Base-by-base conservation (phyloP, 805 yeast species). In the Candida quercuum region DNA sequence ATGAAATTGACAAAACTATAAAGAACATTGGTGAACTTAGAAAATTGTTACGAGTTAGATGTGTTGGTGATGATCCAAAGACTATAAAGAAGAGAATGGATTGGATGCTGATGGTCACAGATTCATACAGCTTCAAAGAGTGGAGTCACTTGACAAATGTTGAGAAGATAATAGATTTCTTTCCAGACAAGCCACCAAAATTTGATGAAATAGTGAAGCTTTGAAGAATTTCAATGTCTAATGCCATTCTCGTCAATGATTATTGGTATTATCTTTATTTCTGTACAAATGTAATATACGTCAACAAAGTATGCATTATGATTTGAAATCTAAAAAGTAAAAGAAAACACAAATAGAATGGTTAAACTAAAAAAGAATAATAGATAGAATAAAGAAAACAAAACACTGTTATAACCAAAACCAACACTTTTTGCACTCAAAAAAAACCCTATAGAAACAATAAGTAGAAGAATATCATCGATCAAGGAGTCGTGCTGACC, bases 81-180 rank as follows among this genome's bases (percentile, higher is more conserved):
- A 62, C 59, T 7, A 76, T 81, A 30, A 76, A 77, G 37, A 59
- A 60, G 3, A 65, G 93, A 42, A 84, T 84, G 93, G 69, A 67
- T 15, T 79, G 89, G 83, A 79, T 83, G 56, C 78, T 74, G 34
- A 60, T 57, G 3, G 64, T 81, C 27, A 82, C 89, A 3, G 91
- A 84, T 54, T 60, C 61, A 36, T 76, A 72, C 55, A 52, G 71
- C 10, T 67, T 80, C 41, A 66, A 69, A 40, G 72, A 82, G 48
- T 79, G 89, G 80, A 74, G 84, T 39, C 49, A 48, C 29, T 54
- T 76, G 21, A 38, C 39, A 46, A 54, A 57, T 7, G 60, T 57
- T 19, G 46, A 49, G 3, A 54, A 49, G 31, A 63, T 81, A 10
- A 59, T 81, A 6, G 56, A 56, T 12, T 54, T 47, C 32, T 79